These are phyloP conservation scores for Trypanosoma avium DNA, from an alignment of 208 protist genomes.

Conservation along the genomic window DNA sequence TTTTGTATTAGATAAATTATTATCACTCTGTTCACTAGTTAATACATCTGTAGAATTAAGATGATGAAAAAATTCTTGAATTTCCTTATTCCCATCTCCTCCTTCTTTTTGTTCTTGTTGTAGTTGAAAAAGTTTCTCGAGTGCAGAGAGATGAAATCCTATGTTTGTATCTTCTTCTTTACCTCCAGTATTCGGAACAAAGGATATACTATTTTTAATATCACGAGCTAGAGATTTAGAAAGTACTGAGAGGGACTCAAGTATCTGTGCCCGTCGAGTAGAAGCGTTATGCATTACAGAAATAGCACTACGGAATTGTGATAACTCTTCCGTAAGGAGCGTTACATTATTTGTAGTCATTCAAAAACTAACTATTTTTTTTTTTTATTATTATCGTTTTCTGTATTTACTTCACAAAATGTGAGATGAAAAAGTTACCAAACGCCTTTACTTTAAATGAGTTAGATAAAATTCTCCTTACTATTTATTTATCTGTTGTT, in stretches of 20 bases:
- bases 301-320: neutral
- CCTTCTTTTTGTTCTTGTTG: neutral
- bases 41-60: too few relatives aligned
- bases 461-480: too few relatives aligned
- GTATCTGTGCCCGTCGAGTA: neutral
- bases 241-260: neutral
- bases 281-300: constrained; percentile 1
- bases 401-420: too few relatives aligned
- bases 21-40: too few relatives aligned
- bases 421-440: too few relatives aligned
- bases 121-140: neutral
- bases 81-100: neutral
- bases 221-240: constrained; percentile 1
- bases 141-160: neutral
- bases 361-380: too few relatives aligned
- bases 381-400: too few relatives aligned
- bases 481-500: too few relatives aligned
- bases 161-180: neutral
- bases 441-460: too few relatives aligned
- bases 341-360: too few relatives aligned
- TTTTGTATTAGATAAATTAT: too few relatives aligned
- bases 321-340: neutral
- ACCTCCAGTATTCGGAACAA: neutral
- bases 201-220: neutral
- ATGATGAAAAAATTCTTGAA: too few relatives aligned